phyloP scores from a whole-genome alignment of 192 early-diverging fungal genomes.

The Cladochytrium replicatum region DNA sequence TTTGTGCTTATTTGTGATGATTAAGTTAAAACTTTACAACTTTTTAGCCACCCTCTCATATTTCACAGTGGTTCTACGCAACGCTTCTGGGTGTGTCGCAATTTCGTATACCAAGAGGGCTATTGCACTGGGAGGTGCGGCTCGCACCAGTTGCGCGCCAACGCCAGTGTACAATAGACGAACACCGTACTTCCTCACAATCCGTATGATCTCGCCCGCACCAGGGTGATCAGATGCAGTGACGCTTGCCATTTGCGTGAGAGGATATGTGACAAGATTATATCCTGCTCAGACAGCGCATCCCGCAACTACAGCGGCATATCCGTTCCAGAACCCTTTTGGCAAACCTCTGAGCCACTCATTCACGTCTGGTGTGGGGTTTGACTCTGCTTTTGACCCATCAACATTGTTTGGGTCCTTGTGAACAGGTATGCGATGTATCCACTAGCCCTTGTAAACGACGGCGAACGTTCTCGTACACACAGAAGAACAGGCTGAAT shows the following conservation, averaged over 20 bases:
- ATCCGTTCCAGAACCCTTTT: not conserved
- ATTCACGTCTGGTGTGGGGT: not conserved
- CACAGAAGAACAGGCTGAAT: conserved; percentile 41
- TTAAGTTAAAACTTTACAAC: too few species aligned
- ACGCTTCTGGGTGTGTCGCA: too few species aligned
- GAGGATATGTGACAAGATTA: conserved; percentile 5
- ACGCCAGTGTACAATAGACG: conserved; percentile 35
- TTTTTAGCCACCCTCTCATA: too few species aligned
- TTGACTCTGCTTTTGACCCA: too few species aligned
- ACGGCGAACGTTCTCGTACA: conserved; percentile 32
- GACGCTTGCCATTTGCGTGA: not conserved
- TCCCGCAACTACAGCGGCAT: not conserved
- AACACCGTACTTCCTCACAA: conserved; percentile 16
- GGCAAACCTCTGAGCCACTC: not conserved
- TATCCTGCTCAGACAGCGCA: conserved; percentile 4
- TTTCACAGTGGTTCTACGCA: too few species aligned
- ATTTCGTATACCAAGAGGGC: conserved; percentile 43
- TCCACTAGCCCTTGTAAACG: conserved; percentile 25
- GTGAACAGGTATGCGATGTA: conserved; percentile 15
- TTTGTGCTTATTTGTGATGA: too few species aligned
- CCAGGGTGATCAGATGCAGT: not conserved
- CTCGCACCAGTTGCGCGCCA: conserved; percentile 29
- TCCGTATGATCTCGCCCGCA: not conserved
- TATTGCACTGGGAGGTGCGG: conserved; percentile 38
- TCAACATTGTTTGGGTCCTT: too few species aligned